Evolutionary conservation across 176 grass and related monocot species (phyloP).

Genomic region (Oryza nivara): DNA sequence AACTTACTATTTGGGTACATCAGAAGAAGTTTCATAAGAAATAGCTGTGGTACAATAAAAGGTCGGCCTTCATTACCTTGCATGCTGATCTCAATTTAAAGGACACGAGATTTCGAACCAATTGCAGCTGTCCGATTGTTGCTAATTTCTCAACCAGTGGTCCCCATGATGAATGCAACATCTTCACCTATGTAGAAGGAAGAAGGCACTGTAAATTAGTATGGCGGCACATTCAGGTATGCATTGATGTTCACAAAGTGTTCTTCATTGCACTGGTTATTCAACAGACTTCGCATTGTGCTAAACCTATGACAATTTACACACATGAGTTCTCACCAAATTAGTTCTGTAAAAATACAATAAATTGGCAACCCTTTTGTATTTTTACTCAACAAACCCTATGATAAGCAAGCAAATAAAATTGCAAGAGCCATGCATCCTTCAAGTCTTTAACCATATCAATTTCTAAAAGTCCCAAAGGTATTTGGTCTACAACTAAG

Average conservation of each 20-base stretch:
- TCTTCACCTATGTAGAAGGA: slow-evolving; percentile 51
- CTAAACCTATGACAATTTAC: neutral
- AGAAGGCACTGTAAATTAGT: slow-evolving; percentile 20
- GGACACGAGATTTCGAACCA: slow-evolving; percentile 58
- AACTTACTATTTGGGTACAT: neutral
- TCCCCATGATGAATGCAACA: slow-evolving; percentile 54
- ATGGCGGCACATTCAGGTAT: neutral
- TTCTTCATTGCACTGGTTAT: neutral
- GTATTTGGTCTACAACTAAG: no score
- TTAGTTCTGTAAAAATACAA: neutral
- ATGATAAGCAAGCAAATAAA: slow-evolving; percentile 11
- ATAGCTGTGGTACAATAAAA: neutral
- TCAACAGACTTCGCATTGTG: neutral
- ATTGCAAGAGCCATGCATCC: neutral
- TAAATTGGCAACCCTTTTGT: neutral
- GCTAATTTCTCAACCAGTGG: slow-evolving; percentile 60
- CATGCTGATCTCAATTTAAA: slow-evolving; percentile 66
- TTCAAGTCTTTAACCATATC: neutral
- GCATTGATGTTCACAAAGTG: neutral
- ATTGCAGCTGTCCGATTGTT: slow-evolving; percentile 76
- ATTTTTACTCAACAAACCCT: neutral
- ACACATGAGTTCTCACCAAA: neutral
- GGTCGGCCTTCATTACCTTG: slow-evolving; percentile 55
- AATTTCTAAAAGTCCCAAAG: no score
- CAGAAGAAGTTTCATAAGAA: neutral